Base-by-base conservation (phyloP, 225 moss, liverwort and hornwort genomes). In the Physcomitrellopsis africana region DNA sequence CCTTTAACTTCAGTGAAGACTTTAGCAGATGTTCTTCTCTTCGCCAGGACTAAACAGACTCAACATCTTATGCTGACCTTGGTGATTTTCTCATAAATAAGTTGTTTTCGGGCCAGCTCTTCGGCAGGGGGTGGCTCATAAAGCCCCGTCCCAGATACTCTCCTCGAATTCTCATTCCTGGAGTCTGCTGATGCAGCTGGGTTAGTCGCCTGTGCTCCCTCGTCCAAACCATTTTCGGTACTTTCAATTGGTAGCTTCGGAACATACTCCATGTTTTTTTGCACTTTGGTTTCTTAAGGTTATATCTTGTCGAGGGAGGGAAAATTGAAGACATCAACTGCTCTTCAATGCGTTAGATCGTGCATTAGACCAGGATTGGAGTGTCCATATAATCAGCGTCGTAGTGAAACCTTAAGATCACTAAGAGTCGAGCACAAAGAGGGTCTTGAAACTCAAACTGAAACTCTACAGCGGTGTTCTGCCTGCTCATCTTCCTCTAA, bases 101-200 rank as follows among this genome's bases (percentile, higher is more conserved):
- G 45, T 42, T 20, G 71, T 20, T 79, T 81, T 66, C 79, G 76
- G 37, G 29, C 43, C 56, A 60, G 65, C 1, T 81, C 83, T 73
- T 81, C 48, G n/a, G 49, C 11, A 10, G 77, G 67, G 1, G 57
- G 80, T 19, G 78, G 61, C 51, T 83, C 75, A 61, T 60, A 49
- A 48, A 79, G 75, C 47, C 69, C 80, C 17, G 51, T 64, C 7
- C 64, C 75, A 15, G 63, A 32, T 1, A 61, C 71, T 45, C 57
- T 58, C 60, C 72, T 22, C 76, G 7, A 76, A 0, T 70, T 55
- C 56, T 55, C 65, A 65, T 45, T 59, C 43, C 32, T 79, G 10
- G 74, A 63, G 14, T 51, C 72, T 3, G 47, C 15, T 43, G 18
- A 52, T 17, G 86, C 78, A 65, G 23, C 70, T 29, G 72, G 55